These are phyloP conservation scores for Acmispon strigosus DNA, from an alignment of 306 rosid species.

Conservation along the genomic window DNA sequence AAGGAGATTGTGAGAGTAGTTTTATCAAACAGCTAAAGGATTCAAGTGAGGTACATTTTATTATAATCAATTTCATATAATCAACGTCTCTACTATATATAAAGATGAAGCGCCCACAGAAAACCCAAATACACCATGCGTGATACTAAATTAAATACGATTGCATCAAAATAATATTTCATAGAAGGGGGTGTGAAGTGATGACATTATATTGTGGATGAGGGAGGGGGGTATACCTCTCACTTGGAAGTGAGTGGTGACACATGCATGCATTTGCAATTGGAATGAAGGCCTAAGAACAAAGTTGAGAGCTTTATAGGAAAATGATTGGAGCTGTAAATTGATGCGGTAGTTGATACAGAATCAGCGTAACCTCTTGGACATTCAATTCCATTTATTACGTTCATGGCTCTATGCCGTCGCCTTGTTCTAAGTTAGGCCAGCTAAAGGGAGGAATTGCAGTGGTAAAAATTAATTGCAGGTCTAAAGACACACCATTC, in stretches of 20 bases:
- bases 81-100: neutral
- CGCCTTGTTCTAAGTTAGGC: neutral
- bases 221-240: no score
- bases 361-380: neutral
- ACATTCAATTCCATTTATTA: conserved; percentile 3
- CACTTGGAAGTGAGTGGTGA: neutral
- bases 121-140: neutral
- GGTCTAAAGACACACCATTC: no score
- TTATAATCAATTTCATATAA: neutral
- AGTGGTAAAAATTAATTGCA: no score
- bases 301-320: neutral
- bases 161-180: neutral
- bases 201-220: neutral
- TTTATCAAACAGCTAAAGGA: no score
- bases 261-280: neutral
- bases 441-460: neutral
- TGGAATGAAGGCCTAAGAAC: conserved; percentile 7
- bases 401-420: no score
- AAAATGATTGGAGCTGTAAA: neutral
- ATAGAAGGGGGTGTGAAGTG: neutral
- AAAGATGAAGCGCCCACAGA: conserved; percentile 12
- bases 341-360: neutral
- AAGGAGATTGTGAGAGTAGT: no score
- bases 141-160: neutral
- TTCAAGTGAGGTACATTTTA: no score